Evolutionary conservation across 306 rosid species (phyloP).

Genomic region (Rosa rugosa): DNA sequence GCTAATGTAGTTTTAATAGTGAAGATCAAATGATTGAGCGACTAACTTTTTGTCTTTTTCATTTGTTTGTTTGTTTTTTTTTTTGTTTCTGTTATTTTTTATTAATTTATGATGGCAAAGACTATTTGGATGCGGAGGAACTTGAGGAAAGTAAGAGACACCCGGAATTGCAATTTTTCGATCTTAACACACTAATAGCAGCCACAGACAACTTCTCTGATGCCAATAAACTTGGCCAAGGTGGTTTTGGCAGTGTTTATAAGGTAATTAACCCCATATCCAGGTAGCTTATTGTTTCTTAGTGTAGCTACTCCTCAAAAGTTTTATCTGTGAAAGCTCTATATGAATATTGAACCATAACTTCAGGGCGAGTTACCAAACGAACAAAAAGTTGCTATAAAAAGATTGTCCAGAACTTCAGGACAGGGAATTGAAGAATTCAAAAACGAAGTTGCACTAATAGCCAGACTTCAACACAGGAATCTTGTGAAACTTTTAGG

Average conservation of each 20-base stretch:
- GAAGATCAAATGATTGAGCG: background rate
- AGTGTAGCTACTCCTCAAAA: too few species aligned
- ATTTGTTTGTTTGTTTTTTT: background rate
- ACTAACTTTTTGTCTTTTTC: background rate
- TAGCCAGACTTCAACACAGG: too few species aligned
- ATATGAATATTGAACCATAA: background rate
- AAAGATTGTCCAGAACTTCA: background rate
- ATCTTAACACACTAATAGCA: background rate
- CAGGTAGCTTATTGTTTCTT: too few species aligned
- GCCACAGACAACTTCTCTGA: background rate
- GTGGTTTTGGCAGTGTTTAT: background rate
- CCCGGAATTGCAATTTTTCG: background rate
- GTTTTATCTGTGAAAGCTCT: too few species aligned
- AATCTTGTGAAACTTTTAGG: too few species aligned
- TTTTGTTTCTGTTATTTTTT: background rate
- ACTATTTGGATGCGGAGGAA: background rate
- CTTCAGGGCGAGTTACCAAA: background rate
- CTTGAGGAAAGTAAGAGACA: background rate
- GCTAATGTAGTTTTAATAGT: too few species aligned
- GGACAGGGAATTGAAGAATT: too few species aligned
- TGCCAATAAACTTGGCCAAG: background rate
- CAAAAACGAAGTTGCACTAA: too few species aligned
- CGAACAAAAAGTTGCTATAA: background rate
- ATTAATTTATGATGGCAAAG: background rate
- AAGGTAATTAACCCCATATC: background rate